A percentile compares a stretch with the other conserved stretches of the same genome.
phyloP scores from a whole-genome alignment of 2,329 filamentous ascomycete species.

The Alternaria triticina region DNA sequence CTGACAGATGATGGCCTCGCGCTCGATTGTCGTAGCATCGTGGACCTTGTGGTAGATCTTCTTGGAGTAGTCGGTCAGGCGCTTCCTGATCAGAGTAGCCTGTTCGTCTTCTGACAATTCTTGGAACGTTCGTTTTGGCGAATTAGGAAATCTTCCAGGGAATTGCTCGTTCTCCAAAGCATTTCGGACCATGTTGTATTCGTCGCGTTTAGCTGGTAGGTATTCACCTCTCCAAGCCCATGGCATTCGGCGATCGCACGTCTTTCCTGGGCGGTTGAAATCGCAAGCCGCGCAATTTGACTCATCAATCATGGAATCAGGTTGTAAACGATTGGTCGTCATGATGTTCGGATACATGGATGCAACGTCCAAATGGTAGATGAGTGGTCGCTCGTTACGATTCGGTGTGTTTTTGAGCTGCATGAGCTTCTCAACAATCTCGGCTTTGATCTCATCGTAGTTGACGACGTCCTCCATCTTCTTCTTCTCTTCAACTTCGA shows the following conservation, averaged over 20 bases:
- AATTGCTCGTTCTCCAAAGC: conserved; percentile 92
- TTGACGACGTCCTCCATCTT: conserved; percentile 58
- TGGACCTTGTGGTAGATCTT: conserved; percentile 99
- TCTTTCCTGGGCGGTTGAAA: conserved; percentile 97
- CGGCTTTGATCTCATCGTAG: conserved; percentile 71
- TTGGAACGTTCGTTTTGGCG: conserved; percentile 75
- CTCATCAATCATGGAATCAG: conserved; percentile 98
- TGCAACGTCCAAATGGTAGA: conserved; percentile 97
- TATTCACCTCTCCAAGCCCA: conserved; percentile 99
- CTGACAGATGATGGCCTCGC: conserved; percentile 97
- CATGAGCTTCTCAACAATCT: conserved; percentile 75
- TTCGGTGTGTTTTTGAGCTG: conserved; percentile 83
- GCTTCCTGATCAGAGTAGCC: conserved; percentile 78
- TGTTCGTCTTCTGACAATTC: conserved; percentile 85
- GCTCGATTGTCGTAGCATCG: conserved; percentile 87
- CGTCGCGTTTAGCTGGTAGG: conserved; percentile 90
- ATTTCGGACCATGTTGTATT: conserved; percentile 98
- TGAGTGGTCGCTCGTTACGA: conserved; percentile 82
- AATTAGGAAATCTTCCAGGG: conserved; percentile 76
- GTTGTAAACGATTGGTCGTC: conserved; percentile 97
- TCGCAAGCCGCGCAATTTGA: conserved; percentile 97
- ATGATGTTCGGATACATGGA: conserved; percentile 99
- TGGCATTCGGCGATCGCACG: conserved; percentile 89
- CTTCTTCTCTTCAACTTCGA: conserved; percentile 61
- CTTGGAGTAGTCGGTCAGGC: conserved; percentile 90